Conservation (phyloP, 2,329 filamentous ascomycete genomes). For the Apiospora rasikravindrae region DNA sequence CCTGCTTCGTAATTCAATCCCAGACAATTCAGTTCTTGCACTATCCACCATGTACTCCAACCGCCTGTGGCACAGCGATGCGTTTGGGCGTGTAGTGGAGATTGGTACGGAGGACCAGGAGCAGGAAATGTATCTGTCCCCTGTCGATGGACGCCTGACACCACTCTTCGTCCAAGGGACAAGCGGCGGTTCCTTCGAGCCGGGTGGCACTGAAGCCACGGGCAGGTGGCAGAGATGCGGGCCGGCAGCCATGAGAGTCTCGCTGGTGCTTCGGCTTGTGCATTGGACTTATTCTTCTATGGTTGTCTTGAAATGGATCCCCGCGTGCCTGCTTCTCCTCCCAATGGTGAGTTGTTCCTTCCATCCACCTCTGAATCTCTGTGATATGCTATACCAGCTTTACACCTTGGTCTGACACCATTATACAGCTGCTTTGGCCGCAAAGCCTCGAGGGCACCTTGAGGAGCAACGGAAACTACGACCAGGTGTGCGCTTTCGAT, state of each 20-base stretch:
- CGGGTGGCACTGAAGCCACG: not conserved
- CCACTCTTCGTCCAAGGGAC: not conserved
- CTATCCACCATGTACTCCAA: not conserved
- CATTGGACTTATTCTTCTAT: not conserved
- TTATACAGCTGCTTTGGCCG: constrained; percentile 20
- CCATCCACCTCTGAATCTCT: accelerated
- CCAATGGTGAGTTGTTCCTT: not conserved
- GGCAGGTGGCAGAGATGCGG: constrained; percentile 1
- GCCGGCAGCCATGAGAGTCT: not conserved
- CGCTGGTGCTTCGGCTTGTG: not conserved
- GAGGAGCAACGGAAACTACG: constrained; percentile 23
- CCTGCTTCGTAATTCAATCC: accelerated
- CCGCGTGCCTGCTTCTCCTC: not conserved
- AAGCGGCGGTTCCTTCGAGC: not conserved
- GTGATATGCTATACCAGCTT: too few species aligned
- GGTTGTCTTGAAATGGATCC: not conserved
- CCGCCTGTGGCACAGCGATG: not conserved
- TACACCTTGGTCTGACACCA: not conserved
- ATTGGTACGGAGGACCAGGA: not conserved
- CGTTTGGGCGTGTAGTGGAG: not conserved
- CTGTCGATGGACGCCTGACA: not conserved
- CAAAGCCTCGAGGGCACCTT: constrained; percentile 22
- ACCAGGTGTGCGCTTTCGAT: constrained; percentile 23
- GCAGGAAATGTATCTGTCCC: not conserved
- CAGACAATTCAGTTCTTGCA: not conserved